These are phyloP conservation scores for Alternaria novae-zelandiae DNA, from an alignment of 2,329 filamentous ascomycete species.

Conservation along the genomic window DNA sequence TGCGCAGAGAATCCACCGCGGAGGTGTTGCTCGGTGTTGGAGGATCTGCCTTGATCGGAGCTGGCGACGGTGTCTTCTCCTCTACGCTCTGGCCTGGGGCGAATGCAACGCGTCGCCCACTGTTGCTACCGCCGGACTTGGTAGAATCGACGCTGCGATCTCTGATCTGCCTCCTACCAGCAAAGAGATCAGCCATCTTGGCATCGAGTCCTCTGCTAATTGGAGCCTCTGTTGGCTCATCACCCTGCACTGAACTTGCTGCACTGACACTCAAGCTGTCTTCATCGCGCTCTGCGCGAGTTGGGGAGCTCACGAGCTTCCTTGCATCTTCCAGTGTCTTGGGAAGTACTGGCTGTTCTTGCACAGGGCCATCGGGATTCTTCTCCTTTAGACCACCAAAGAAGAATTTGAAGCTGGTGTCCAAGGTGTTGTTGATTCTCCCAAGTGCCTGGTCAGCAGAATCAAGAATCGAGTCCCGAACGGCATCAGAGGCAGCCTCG, in stretches of 20 bases:
- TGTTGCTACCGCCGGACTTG: conserved; percentile 67
- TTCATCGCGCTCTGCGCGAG: conserved; percentile 56
- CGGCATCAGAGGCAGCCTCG: conserved; percentile 80
- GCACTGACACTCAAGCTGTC: conserved; percentile 60
- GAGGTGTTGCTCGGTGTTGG: conserved; percentile 54
- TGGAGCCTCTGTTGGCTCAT: conserved; percentile 44
- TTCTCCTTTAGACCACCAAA: conserved; percentile 85
- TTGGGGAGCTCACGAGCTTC: conserved; percentile 80
- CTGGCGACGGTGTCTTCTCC: conserved; percentile 29
- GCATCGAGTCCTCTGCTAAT: conserved; percentile 55
- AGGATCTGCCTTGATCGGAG: conserved; percentile 34
- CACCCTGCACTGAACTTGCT: conserved; percentile 58
- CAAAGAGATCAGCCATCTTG: conserved; percentile 73
- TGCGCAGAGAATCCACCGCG: conserved; percentile 81
- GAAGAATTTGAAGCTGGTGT: conserved; percentile 92
- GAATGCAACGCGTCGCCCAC: conserved; percentile 65
- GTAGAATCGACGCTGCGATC: conserved; percentile 80
- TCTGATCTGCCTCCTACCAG: conserved; percentile 66
- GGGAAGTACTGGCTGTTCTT: conserved; percentile 65
- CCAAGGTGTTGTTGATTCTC: conserved; percentile 86
- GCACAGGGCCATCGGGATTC: conserved; percentile 43
- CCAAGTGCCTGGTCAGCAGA: conserved; percentile 93
- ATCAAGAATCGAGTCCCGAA: conserved; percentile 69
- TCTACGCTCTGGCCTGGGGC: conserved; percentile 30
- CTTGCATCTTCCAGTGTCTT: conserved; percentile 93